Percentiles rank a stretch among this genome's conserved stretches.
Conservation (phyloP, 257 asterid species). For the Solanum sitiens region DNA sequence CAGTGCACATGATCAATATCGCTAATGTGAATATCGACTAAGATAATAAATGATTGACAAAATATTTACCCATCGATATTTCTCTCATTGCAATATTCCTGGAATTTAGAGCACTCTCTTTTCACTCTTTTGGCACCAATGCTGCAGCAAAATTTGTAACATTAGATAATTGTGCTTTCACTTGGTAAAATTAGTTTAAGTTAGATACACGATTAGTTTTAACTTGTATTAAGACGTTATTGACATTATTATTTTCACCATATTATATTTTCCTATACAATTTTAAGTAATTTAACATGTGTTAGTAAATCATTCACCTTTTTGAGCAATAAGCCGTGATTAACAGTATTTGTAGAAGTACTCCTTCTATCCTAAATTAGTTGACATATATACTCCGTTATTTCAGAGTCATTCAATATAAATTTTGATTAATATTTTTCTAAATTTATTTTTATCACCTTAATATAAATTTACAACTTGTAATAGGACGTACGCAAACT, state of each 20-base stretch:
- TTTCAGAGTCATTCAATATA: too few species aligned
- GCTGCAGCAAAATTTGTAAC: slow-evolving; percentile 19
- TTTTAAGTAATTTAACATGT: not conserved
- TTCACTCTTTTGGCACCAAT: slow-evolving; percentile 75
- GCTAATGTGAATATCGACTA: not conserved
- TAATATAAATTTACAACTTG: too few species aligned
- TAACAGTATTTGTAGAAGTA: too few species aligned
- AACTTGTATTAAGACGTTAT: not conserved
- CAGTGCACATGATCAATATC: not conserved
- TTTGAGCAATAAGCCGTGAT: too few species aligned
- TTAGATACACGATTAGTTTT: not conserved
- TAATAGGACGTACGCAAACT: too few species aligned
- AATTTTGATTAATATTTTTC: too few species aligned
- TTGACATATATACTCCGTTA: too few species aligned
- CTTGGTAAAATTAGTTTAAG: not conserved
- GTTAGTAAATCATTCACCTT: too few species aligned
- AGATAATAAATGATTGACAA: not conserved
- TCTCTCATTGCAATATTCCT: slow-evolving; percentile 48
- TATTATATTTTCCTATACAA: not conserved
- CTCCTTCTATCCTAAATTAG: too few species aligned
- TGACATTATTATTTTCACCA: not conserved
- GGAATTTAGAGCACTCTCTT: slow-evolving; percentile 55
- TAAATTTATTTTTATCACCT: too few species aligned
- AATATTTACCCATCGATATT: slow-evolving; percentile 47
- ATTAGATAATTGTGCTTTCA: not conserved